Evolutionary conservation across 257 asterid species (phyloP), one percentile per base, ranked within the genome.

Genomic region (Nicotiana attenuata): DNA sequence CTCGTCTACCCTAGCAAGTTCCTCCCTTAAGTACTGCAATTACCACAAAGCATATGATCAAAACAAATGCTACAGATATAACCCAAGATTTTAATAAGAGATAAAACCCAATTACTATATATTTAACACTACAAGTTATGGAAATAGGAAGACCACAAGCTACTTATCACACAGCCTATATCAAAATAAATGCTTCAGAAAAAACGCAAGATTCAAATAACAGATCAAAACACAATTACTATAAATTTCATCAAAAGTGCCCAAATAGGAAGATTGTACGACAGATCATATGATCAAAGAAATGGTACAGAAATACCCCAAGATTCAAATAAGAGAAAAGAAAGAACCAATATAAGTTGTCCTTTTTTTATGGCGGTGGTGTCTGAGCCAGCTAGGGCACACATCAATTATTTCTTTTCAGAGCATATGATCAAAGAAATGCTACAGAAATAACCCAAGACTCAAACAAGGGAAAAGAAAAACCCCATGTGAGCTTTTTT

Each of bases 1-100:
- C 85, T 94, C 98, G 81, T 96, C 97, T 90, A 96, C 90, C 88
- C 85, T 94, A 66, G 92, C 87, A 85, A 96, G 96, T 81, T 96
- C 98, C 88, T 92, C 96, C 92, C 89, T 92, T 78, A 94, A 81
- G 84, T 89, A 88, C 99, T 96, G 94, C 90, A 87, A 81, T 86
- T 78, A 64, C 73, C 80, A 84, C 81, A 82, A 73, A 87, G 77
- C 71, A 59, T 33, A 65, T 75, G 26, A 75, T 50, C 80, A 75
- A 75, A 26, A 24, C 45, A 75, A 75, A 26, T 75, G 63, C 22
- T 8, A 26, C 63, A 75, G 61, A 73, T 47, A 73, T 73, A 73
- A 73, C 41, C 79, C 22, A 24, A 24, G 24, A 47, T 24, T 19
- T 50, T 47, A 24, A 57, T 73, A 26, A 73, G 17, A 47, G 41